phyloP scores from a whole-genome alignment of 1,139 yeast genomes.

The Debaryomyces subglobosus region DNA sequence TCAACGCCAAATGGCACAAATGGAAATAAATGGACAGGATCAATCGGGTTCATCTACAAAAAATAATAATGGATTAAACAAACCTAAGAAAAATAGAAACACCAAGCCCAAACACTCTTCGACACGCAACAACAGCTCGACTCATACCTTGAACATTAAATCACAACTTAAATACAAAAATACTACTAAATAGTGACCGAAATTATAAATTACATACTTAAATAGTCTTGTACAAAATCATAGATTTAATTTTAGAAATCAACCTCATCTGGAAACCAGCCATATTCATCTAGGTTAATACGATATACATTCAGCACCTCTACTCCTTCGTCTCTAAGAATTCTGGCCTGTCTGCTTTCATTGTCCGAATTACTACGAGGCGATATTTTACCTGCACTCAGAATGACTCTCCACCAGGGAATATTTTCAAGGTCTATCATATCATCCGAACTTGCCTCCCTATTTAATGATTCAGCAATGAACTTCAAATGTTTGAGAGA shows the following conservation, averaged over 20 bases:
- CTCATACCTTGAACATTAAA: background rate
- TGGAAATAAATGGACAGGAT: background rate
- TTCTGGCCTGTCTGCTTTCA: constrained; percentile 50
- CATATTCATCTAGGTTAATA: constrained; percentile 51
- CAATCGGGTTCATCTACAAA: constrained; percentile 6
- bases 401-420: constrained; percentile 85
- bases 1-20: constrained; percentile 47
- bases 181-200: constrained; percentile 4
- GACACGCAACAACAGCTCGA: background rate
- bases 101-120: constrained; percentile 13
- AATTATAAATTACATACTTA: background rate
- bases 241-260: constrained; percentile 1
- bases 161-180: constrained; percentile 6
- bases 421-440: constrained; percentile 36
- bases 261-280: constrained; percentile 66
- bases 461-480: constrained; percentile 28
- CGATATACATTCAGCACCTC: constrained; percentile 38
- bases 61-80: constrained; percentile 5
- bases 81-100: constrained; percentile 9
- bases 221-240: constrained; percentile 1
- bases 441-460: constrained; percentile 20
- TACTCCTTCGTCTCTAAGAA: constrained; percentile 53
- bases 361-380: constrained; percentile 49
- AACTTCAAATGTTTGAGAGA: constrained; percentile 53
- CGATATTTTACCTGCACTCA: constrained; percentile 63